A percentile compares a stretch with the other conserved stretches of the same genome.
These are phyloP conservation scores for Ascoidea rubescens DNA, from an alignment of 805 yeast genomes.

Conservation along the genomic window DNA sequence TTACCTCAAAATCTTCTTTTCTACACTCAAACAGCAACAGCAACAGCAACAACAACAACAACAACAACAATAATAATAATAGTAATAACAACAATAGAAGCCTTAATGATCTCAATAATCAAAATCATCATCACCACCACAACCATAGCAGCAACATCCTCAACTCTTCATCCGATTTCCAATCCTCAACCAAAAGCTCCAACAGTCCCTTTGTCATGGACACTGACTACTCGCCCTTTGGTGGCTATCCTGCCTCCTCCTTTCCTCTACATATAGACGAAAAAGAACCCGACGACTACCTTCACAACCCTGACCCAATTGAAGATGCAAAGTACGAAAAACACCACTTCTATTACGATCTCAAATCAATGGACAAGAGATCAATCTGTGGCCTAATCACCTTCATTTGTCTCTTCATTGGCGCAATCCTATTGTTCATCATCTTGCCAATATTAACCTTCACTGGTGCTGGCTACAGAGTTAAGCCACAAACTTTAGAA, in stretches of 20 bases:
- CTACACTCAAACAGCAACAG: constrained; percentile 2
- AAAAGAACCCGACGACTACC: constrained; percentile 86
- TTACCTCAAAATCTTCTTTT: constrained; percentile 20
- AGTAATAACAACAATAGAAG: constrained; percentile 1
- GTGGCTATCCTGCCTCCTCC: constrained; percentile 92
- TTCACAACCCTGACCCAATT: constrained; percentile 93
- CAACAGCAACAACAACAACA: not conserved
- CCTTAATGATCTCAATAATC: constrained; percentile 3
- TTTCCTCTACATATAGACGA: constrained; percentile 89
- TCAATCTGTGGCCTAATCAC: constrained; percentile 53
- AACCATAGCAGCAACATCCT: too few relatives aligned
- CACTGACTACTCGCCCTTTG: constrained; percentile 78
- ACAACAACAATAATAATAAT: not conserved
- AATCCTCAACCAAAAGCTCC: constrained; percentile 14
- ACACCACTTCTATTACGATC: constrained; percentile 47
- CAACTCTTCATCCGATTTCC: constrained; percentile 6
- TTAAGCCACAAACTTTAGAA: constrained; percentile 18
- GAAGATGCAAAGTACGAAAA: constrained; percentile 79
- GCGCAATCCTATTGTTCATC: constrained; percentile 55
- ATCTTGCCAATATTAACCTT: constrained; percentile 75
- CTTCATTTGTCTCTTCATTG: constrained; percentile 40
- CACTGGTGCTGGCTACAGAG: constrained; percentile 43
- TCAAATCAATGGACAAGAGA: constrained; percentile 50
- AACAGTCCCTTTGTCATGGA: constrained; percentile 32
- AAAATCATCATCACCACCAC: too few relatives aligned